Percentiles rank a stretch among this genome's conserved stretches.
These are phyloP conservation scores for Dichotomopilus funicola DNA, from an alignment of 2,329 filamentous ascomycete genomes.

Conservation along the genomic window DNA sequence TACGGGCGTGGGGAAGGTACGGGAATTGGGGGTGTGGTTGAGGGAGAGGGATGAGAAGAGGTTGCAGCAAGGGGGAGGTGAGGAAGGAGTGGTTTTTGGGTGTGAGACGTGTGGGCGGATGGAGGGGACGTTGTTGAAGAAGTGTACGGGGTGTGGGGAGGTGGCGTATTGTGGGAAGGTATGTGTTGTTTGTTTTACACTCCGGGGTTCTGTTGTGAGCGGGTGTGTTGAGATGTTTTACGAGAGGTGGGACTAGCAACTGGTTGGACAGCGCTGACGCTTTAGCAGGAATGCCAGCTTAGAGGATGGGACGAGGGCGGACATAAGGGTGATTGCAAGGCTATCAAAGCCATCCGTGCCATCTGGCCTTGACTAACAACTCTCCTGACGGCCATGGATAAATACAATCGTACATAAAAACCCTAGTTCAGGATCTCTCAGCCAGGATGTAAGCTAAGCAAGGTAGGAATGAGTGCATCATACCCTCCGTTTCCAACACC, in stretches of 20 bases:
- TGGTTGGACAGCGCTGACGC: neutral
- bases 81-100: constrained; percentile 5
- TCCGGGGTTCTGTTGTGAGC: too few relatives aligned
- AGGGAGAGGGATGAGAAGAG: constrained; percentile 8
- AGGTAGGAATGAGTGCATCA: too few relatives aligned
- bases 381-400: neutral
- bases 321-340: constrained; percentile 40
- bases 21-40: constrained; percentile 23
- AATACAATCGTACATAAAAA: too few relatives aligned
- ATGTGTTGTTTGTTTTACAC: constrained; percentile 15
- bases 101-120: constrained; percentile 27
- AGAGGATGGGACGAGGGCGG: constrained; percentile 36
- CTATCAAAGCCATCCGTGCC: constrained; percentile 33
- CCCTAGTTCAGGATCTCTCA: too few relatives aligned
- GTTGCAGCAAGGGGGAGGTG: neutral
- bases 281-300: constrained; percentile 36
- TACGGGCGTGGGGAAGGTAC: constrained; percentile 26
- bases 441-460: too few relatives aligned
- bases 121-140: constrained; percentile 21
- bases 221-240: too few relatives aligned
- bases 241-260: neutral
- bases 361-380: constrained; percentile 27
- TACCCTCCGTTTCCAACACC: too few relatives aligned
- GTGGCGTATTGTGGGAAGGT: constrained; percentile 44
- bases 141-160: constrained; percentile 39